A percentile compares a stretch with the other conserved stretches of the same genome.
phyloP scores from a whole-genome alignment of 2,329 filamentous ascomycete species.

The Fusarium keratoplasticum region DNA sequence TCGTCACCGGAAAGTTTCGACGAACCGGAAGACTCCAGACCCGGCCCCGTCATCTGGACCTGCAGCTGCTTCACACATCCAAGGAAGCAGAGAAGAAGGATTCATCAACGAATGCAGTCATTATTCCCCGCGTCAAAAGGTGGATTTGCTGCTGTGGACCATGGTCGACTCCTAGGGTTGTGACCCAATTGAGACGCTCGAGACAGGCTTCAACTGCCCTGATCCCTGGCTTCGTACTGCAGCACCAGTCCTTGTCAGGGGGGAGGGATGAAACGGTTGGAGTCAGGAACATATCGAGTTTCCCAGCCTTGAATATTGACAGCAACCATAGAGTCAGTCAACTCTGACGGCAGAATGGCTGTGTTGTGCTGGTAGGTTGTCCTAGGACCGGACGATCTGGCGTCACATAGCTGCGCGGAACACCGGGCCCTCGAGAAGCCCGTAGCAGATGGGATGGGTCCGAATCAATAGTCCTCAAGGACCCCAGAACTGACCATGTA shows the following conservation, averaged over 20 bases:
- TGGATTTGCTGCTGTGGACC: slow-evolving; percentile 31
- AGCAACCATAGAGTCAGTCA: slow-evolving; percentile 1
- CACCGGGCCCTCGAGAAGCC: not conserved
- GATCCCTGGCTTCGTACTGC: slow-evolving; percentile 24
- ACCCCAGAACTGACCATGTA: slow-evolving; percentile 25
- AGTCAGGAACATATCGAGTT: slow-evolving; percentile 24
- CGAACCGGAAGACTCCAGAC: slow-evolving; percentile 16
- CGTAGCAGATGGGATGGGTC: slow-evolving; percentile 24
- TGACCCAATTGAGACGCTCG: slow-evolving; percentile 28
- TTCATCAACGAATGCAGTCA: slow-evolving; percentile 8
- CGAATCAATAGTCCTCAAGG: slow-evolving; percentile 29
- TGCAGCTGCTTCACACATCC: slow-evolving; percentile 15
- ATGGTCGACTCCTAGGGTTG: slow-evolving; percentile 12
- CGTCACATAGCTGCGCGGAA: slow-evolving; percentile 7
- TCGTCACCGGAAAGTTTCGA: slow-evolving; percentile 1
- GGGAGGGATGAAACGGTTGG: slow-evolving; percentile 38
- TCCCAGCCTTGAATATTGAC: slow-evolving; percentile 17
- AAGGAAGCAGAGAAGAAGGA: slow-evolving; percentile 17
- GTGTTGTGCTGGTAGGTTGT: not conserved
- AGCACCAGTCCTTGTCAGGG: slow-evolving; percentile 25
- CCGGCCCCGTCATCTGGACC: not conserved
- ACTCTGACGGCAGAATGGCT: not conserved
- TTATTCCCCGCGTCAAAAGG: slow-evolving; percentile 37
- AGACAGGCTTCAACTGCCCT: slow-evolving; percentile 26
- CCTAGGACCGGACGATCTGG: slow-evolving; percentile 15